Evolutionary conservation across 805 yeast species (phyloP).

Genomic region (Candida endomychidarum): DNA sequence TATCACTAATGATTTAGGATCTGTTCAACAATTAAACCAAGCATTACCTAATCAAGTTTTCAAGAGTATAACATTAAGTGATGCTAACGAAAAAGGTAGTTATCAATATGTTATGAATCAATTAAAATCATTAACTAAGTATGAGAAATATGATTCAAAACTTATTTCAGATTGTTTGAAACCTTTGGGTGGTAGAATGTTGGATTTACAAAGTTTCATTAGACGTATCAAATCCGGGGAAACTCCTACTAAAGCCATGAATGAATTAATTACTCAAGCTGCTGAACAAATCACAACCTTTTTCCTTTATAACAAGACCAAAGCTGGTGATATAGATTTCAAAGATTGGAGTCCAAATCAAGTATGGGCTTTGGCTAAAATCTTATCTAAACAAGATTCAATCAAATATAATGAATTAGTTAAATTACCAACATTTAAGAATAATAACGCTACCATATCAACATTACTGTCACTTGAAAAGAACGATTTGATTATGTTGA

Average conservation of each 20-base stretch:
- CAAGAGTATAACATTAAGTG: conserved; percentile 70
- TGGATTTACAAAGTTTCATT: conserved; percentile 86
- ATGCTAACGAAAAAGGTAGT: conserved; percentile 75
- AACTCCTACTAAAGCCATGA: conserved; percentile 68
- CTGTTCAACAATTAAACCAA: conserved; percentile 62
- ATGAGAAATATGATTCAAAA: conserved; percentile 14
- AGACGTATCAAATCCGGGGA: conserved; percentile 91
- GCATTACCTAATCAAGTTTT: conserved; percentile 87
- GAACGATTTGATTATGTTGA: conserved; percentile 68
- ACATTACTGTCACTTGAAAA: conserved; percentile 73
- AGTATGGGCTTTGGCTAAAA: conserved; percentile 80
- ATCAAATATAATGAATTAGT: conserved; percentile 53
- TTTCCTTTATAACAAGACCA: conserved; percentile 44
- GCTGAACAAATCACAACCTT: conserved; percentile 86
- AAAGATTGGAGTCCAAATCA: conserved; percentile 72
- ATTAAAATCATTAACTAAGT: conserved; percentile 29
- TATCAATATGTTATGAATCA: conserved; percentile 65
- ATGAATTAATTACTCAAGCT: conserved; percentile 79
- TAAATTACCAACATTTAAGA: conserved; percentile 58
- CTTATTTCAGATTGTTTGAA: conserved; percentile 57
- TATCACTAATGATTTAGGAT: conserved; percentile 82
- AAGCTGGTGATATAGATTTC: conserved; percentile 21
- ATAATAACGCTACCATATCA: conserved; percentile 43
- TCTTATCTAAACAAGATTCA: conserved; percentile 50
- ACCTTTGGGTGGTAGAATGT: conserved; percentile 93